Conservation (phyloP, 169 alveolate genomes). For the Plasmodium billcollinsi region DNA sequence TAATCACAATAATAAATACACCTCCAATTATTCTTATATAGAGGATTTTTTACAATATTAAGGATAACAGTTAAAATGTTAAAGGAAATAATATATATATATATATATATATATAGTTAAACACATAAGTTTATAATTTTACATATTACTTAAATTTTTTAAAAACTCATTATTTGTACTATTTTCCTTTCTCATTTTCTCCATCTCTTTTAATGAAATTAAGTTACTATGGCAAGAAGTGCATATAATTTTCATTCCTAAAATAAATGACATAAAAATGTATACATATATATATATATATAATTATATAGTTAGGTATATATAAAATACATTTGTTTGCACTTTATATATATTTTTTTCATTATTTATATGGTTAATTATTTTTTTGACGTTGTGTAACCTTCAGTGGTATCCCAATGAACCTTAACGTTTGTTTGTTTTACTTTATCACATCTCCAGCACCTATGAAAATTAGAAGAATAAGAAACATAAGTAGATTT, state of each 20-base stretch:
- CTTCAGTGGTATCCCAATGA: conserved; percentile 86
- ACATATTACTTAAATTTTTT: conserved; percentile 58
- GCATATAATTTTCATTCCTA: conserved; percentile 68
- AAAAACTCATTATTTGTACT: conserved; percentile 57
- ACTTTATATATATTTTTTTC: background rate
- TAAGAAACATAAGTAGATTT: background rate
- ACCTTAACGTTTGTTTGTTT: conserved; percentile 86
- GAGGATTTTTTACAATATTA: no score
- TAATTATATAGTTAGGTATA: no score
- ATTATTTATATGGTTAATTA: background rate
- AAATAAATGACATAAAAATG: no score
- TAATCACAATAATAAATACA: no score
- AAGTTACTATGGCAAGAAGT: conserved; percentile 59
- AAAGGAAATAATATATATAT: no score
- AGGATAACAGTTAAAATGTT: no score
- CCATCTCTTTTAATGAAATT: conserved; percentile 63
- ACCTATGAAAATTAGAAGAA: conserved; percentile 65
- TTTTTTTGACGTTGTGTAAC: conserved; percentile 11
- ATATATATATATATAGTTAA: no score
- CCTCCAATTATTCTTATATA: no score
- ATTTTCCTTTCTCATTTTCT: conserved; percentile 65
- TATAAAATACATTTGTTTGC: no score
- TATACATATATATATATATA: no score
- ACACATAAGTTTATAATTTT: background rate
- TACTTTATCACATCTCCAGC: conserved; percentile 88